phyloP scores from a whole-genome alignment of 768 basidiomycete genomes.

The Rhizopogon salebrosus region DNA sequence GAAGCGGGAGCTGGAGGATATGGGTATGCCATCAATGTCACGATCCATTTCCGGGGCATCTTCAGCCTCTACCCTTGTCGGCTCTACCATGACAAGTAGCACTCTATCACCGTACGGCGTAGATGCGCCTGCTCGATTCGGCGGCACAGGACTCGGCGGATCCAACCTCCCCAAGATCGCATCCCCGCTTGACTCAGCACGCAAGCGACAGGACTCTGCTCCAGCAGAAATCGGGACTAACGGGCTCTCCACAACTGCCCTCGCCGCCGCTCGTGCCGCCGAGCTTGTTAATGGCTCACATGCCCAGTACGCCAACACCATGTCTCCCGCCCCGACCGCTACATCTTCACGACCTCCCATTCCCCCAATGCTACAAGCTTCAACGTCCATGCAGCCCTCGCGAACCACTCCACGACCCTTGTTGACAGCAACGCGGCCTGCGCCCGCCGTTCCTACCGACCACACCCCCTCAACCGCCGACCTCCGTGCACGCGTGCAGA shows the following conservation, averaged over 20 bases:
- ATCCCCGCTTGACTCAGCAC: constrained; percentile 27
- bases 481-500: constrained; percentile 58
- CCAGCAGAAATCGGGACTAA: constrained; percentile 31
- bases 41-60: constrained; percentile 18
- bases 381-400: constrained; percentile 45
- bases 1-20: constrained; percentile 84
- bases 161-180: constrained; percentile 40
- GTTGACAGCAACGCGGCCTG: constrained; percentile 48
- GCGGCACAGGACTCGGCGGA: constrained; percentile 89
- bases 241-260: constrained; percentile 36
- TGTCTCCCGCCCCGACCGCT: constrained; percentile 29
- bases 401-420: constrained; percentile 69
- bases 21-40: constrained; percentile 25
- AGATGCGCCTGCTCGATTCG: constrained; percentile 73
- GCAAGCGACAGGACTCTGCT: constrained; percentile 45
- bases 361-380: constrained; percentile 17
- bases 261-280: constrained; percentile 54
- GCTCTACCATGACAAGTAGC: constrained; percentile 19
- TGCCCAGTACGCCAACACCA: constrained; percentile 33
- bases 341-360: constrained; percentile 22
- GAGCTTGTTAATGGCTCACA: constrained; percentile 57
- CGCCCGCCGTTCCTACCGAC: constrained; percentile 49
- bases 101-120: constrained; percentile 29
- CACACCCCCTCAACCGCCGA: constrained; percentile 62
- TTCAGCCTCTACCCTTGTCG: constrained; percentile 27